phyloP scores from a whole-genome alignment of 345 rosid species.

The Salix purpurea region DNA sequence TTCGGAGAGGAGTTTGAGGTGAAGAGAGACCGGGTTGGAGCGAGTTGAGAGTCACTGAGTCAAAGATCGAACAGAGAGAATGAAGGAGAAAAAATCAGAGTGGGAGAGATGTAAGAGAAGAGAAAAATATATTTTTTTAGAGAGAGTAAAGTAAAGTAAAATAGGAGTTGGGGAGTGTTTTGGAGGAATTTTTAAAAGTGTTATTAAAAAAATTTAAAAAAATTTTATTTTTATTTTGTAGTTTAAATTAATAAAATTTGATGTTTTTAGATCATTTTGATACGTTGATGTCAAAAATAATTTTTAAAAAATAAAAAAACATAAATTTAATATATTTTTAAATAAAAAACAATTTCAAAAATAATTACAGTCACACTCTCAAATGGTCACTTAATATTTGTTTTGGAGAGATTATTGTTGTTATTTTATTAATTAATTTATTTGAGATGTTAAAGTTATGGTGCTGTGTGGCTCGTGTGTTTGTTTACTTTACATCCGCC shows the following conservation, averaged over 20 bases:
- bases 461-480: not conserved
- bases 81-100: not conserved
- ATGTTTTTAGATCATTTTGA: too few species aligned
- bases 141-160: not conserved
- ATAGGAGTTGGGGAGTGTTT: not conserved
- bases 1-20: not conserved
- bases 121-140: not conserved
- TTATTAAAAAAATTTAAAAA: too few species aligned
- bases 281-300: too few species aligned
- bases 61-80: constrained; percentile 2
- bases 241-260: too few species aligned
- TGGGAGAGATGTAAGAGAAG: not conserved
- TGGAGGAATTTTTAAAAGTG: too few species aligned
- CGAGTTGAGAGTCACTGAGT: not conserved
- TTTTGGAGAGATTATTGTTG: not conserved
- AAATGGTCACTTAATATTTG: not conserved
- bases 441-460: not conserved
- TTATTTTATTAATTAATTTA: not conserved
- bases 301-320: too few species aligned
- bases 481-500: not conserved
- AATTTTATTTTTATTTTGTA: too few species aligned
- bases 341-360: too few species aligned
- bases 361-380: too few species aligned
- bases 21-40: not conserved
- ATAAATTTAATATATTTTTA: too few species aligned